A percentile compares a stretch with the other conserved stretches of the same genome.
Conservation (phyloP, 345 rosid genomes). For the Schrenkiella parvula region DNA sequence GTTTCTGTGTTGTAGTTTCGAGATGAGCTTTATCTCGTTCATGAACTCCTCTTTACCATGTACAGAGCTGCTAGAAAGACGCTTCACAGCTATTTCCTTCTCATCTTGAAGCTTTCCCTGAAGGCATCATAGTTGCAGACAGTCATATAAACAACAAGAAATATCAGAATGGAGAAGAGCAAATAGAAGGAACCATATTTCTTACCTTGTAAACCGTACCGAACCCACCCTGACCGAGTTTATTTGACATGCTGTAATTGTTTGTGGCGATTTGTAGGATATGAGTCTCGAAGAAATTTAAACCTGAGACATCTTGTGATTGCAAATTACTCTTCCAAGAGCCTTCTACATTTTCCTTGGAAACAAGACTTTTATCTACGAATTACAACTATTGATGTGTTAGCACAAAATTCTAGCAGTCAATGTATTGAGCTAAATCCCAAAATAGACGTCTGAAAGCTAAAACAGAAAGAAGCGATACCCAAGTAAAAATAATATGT, state of each 20-base stretch:
- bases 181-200: not conserved
- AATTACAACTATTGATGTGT: slow-evolving; percentile 2
- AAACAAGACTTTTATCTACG: slow-evolving; percentile 2
- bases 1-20: slow-evolving; percentile 69
- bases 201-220: slow-evolving; percentile 36
- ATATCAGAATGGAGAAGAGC: not conserved
- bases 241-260: slow-evolving; percentile 17
- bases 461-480: not conserved
- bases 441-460: not conserved
- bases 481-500: not conserved
- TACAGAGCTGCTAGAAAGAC: slow-evolving; percentile 43
- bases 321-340: slow-evolving; percentile 26
- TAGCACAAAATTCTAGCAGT: not conserved
- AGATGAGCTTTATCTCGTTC: slow-evolving; percentile 39
- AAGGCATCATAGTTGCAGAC: slow-evolving; percentile 10
- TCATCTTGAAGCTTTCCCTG: slow-evolving; percentile 42
- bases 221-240: slow-evolving; percentile 37
- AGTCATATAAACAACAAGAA: slow-evolving; percentile 4
- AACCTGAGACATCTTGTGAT: slow-evolving; percentile 24
- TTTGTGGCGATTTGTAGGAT: slow-evolving; percentile 24
- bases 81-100: slow-evolving; percentile 54
- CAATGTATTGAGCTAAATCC: not conserved
- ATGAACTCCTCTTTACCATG: slow-evolving; percentile 48
- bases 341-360: slow-evolving; percentile 16
- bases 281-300: slow-evolving; percentile 27